Evolutionary conservation across 2,329 filamentous ascomycete genomes (phyloP).

Genomic region (Diaporthe humulicola): DNA sequence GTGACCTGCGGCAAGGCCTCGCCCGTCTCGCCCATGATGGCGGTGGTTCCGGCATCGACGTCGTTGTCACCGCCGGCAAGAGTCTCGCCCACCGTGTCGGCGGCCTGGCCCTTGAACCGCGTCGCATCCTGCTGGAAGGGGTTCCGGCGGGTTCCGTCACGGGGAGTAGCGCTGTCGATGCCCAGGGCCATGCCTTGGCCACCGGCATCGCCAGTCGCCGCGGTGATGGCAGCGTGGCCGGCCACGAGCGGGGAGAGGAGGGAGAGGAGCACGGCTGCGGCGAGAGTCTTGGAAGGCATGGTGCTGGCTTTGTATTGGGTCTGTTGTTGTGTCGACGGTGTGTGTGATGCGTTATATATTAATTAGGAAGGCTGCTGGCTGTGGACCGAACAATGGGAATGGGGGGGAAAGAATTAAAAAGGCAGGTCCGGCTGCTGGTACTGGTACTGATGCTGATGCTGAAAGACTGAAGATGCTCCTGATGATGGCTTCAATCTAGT

Average conservation of each 20-base stretch:
- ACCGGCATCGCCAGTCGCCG: conserved; percentile 69
- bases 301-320: not conserved
- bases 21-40: conserved; percentile 71
- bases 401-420: not conserved
- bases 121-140: conserved; percentile 76
- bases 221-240: conserved; percentile 72
- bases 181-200: conserved; percentile 66
- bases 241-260: conserved; percentile 66
- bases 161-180: conserved; percentile 68
- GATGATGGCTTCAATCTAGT: conserved; percentile 6
- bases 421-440: conserved; percentile 23
- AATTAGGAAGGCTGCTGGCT: not conserved
- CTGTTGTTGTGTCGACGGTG: not conserved
- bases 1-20: conserved; percentile 70
- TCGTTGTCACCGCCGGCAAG: conserved; percentile 67
- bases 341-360: not conserved
- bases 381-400: not conserved
- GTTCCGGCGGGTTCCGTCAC: conserved; percentile 70
- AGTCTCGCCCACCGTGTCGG: conserved; percentile 54
- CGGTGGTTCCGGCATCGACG: conserved; percentile 66
- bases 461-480: conserved; percentile 26
- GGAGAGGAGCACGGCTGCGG: conserved; percentile 45
- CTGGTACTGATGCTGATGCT: conserved; percentile 29
- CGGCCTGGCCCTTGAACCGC: conserved; percentile 62
- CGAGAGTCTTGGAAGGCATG: conserved; percentile 23